Percentiles rank a stretch among this genome's conserved stretches.
Evolutionary conservation across 2,329 filamentous ascomycete species (phyloP).

Genomic region (Sporothrix protearum): DNA sequence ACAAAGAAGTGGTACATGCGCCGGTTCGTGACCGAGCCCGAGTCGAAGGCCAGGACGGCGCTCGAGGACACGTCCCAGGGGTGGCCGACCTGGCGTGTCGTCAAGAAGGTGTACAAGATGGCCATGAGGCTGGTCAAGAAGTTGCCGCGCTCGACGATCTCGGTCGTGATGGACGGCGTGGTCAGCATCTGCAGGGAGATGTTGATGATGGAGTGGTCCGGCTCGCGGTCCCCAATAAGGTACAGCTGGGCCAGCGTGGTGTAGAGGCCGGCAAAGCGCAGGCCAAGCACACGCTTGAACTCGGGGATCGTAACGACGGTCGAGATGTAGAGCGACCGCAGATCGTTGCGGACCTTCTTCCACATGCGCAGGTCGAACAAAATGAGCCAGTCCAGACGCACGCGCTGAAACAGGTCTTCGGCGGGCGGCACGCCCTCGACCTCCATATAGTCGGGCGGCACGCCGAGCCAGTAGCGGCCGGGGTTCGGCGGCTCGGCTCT

Average conservation of each 20-base stretch:
- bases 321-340: slow-evolving; percentile 91
- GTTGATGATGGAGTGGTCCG: slow-evolving; percentile 98
- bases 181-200: slow-evolving; percentile 95
- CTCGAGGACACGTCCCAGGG: slow-evolving; percentile 83
- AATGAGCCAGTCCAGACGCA: slow-evolving; percentile 90
- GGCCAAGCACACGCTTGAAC: slow-evolving; percentile 89
- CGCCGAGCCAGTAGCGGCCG: slow-evolving; percentile 81
- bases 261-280: slow-evolving; percentile 93
- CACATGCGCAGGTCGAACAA: slow-evolving; percentile 92
- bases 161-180: slow-evolving; percentile 91
- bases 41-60: slow-evolving; percentile 87
- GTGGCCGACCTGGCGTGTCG: slow-evolving; percentile 90
- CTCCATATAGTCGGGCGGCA: slow-evolving; percentile 65
- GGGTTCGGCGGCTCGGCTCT: slow-evolving; percentile 57
- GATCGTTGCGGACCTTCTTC: slow-evolving; percentile 89
- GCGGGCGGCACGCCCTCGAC: slow-evolving; percentile 63
- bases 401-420: slow-evolving; percentile 84
- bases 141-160: slow-evolving; percentile 91
- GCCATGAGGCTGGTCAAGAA: slow-evolving; percentile 94
- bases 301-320: slow-evolving; percentile 93
- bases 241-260: slow-evolving; percentile 92
- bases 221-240: slow-evolving; percentile 90
- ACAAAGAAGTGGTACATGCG: slow-evolving; percentile 98
- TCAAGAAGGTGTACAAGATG: slow-evolving; percentile 95
- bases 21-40: slow-evolving; percentile 89